Evolutionary conservation across 192 early-diverging fungal species (phyloP), one percentile per base, ranked within the genome.

Genomic region (Gigaspora rosea): DNA sequence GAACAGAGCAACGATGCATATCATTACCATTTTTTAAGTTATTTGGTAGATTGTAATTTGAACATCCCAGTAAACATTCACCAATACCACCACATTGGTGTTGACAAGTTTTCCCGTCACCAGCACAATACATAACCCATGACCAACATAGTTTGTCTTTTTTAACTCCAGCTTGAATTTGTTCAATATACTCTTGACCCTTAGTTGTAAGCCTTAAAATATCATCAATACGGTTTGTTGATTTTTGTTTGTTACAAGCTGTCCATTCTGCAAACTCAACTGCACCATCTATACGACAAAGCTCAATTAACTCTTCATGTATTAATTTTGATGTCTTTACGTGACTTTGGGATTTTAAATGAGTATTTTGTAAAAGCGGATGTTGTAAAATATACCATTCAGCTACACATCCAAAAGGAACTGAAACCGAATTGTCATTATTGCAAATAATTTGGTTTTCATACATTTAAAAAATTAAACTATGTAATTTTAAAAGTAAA

Each of bases 371-470:
- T 49, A 68, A 68, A 12, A 68, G 36, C n/a, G 66, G 36, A 68
- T 47, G 66, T 16, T 68, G 36, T 68, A 68, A 46, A 47, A 68
- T 47, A 41, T 68, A 68, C 35, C 66, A 68, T 47, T 68, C 66
- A n/a, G 66, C 35, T 46, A 49, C 66, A 13, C 35, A 1, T 15
- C 66, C 66, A 68, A 68, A 68, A 68, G 66, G 66, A 46, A 68
- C 41, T n/a, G 32, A 46, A 47, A 68, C 36, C 3, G 66, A 47
- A 33, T 68, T 41, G 15, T 68, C 66, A 68, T 0, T 41, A 15
- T 68, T 68, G 13, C 6, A 68, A 63, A 63, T 63, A 13, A 63
- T 63, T 63, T 63, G 62, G 20, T 22, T 63, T 63, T 63, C 62
- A 35, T 5, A 63, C 12, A 20, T 33, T 27, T 27, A 27, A 27